A percentile compares a stretch with the other conserved stretches of the same genome.
These are phyloP conservation scores for Pseudozyma hubeiensis DNA, from an alignment of 1,284 basidiomycete species.

Conservation along the genomic window DNA sequence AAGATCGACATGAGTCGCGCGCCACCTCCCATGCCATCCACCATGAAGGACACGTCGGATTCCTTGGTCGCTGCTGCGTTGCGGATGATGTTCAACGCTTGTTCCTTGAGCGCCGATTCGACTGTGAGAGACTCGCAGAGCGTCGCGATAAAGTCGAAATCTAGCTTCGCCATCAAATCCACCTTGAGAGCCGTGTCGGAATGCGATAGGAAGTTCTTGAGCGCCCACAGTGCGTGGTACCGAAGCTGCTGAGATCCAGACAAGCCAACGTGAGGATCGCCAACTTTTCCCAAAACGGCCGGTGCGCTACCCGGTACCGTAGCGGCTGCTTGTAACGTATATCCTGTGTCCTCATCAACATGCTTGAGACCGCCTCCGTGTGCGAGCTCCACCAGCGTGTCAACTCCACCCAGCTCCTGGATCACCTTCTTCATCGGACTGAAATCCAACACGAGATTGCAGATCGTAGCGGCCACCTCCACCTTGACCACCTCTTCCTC, in stretches of 20 bases:
- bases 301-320: conserved; percentile 11
- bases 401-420: conserved; percentile 52
- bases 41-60: conserved; percentile 52
- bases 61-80: conserved; percentile 52
- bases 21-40: conserved; percentile 50
- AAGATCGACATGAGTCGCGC: conserved; percentile 47
- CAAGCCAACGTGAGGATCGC: background rate
- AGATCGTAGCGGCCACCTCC: conserved; percentile 58
- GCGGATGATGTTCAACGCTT: conserved; percentile 62
- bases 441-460: conserved; percentile 64
- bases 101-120: conserved; percentile 53
- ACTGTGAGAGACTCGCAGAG: conserved; percentile 18
- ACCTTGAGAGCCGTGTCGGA: conserved; percentile 44
- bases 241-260: conserved; percentile 43
- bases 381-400: conserved; percentile 44
- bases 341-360: conserved; percentile 22
- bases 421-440: conserved; percentile 63
- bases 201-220: conserved; percentile 63
- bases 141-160: conserved; percentile 25
- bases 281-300: too few relatives aligned
- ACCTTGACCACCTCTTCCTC: conserved; percentile 52
- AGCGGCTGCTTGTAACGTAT: conserved; percentile 17
- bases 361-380: conserved; percentile 13
- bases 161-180: conserved; percentile 44
- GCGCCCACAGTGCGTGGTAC: conserved; percentile 62